Conservation (phyloP, 768 basidiomycete species). For the Gymnopilus junonius region DNA sequence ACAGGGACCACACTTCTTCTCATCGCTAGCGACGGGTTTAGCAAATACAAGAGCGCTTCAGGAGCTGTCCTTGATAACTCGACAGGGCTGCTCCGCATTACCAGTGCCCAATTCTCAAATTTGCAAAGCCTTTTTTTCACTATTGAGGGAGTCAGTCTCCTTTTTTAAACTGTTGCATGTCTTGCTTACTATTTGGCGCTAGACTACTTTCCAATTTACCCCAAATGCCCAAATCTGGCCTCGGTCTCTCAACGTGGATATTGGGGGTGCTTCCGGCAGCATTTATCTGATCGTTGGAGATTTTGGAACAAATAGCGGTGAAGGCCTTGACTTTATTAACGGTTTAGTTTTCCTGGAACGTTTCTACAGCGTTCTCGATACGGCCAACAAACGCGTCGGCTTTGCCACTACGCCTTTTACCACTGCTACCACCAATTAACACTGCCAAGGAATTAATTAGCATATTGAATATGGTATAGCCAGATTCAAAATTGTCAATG, state of each 20-base stretch:
- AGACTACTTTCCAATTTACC: constrained; percentile 58
- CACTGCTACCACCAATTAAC: constrained; percentile 38
- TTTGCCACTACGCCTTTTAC: constrained; percentile 59
- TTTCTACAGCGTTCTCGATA: constrained; percentile 70
- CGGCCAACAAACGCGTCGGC: constrained; percentile 56
- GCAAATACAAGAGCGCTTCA: constrained; percentile 45
- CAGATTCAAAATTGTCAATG: too few species aligned
- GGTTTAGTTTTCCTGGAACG: constrained; percentile 44
- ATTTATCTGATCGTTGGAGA: constrained; percentile 64
- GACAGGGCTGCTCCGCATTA: constrained; percentile 58
- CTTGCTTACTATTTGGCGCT: not conserved
- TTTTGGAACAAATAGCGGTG: constrained; percentile 50
- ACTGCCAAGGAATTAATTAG: not conserved
- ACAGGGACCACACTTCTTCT: constrained; percentile 54
- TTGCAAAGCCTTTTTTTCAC: constrained; percentile 62
- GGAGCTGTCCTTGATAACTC: constrained; percentile 42
- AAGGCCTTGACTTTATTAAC: constrained; percentile 67
- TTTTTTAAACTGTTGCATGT: not conserved
- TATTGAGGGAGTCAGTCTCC: constrained; percentile 47
- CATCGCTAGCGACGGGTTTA: constrained; percentile 48
- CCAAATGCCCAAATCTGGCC: constrained; percentile 76
- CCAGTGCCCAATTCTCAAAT: constrained; percentile 48
- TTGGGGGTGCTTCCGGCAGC: constrained; percentile 54
- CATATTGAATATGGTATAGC: not conserved
- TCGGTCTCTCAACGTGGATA: constrained; percentile 53